Percentiles rank a stretch among this genome's conserved stretches.
These are phyloP conservation scores for Balamuthia mandrillaris DNA, from an alignment of 208 protist species.

Conservation along the genomic window DNA sequence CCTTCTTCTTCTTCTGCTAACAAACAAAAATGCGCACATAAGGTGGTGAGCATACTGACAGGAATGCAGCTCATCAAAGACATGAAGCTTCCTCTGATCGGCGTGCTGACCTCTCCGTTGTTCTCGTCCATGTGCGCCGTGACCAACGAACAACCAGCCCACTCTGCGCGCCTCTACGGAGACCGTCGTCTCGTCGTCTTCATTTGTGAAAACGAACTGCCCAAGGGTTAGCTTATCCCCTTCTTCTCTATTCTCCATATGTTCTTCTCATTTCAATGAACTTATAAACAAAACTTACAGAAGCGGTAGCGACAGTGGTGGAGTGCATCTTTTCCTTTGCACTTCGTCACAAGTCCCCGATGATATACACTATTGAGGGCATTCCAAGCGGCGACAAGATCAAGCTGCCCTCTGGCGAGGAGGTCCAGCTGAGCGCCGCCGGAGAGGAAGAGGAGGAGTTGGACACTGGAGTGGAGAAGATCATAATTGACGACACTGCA, in stretches of 20 bases:
- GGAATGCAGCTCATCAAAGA: conserved; percentile 4
- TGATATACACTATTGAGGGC: conserved; percentile 10
- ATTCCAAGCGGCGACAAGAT: background rate
- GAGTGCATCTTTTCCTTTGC: background rate
- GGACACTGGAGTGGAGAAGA: too few species aligned
- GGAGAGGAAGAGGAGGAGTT: background rate
- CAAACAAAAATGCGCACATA: too few species aligned
- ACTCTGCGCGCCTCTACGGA: background rate
- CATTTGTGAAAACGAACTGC: background rate
- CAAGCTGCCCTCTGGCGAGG: background rate
- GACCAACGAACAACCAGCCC: background rate
- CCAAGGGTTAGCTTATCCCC: background rate
- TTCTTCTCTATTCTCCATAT: background rate
- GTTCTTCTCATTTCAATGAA: background rate
- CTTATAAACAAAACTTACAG: background rate
- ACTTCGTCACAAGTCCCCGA: background rate
- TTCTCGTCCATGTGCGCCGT: background rate
- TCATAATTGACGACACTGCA: background rate
- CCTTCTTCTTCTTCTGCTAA: too few species aligned
- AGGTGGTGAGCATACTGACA: too few species aligned
- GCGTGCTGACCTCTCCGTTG: background rate
- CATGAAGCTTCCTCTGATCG: background rate
- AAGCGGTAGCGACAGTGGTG: background rate
- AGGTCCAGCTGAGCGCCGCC: background rate
- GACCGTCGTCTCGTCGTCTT: background rate